Base-by-base conservation (phyloP, 257 asterid species). In the Gentiana dahurica region DNA sequence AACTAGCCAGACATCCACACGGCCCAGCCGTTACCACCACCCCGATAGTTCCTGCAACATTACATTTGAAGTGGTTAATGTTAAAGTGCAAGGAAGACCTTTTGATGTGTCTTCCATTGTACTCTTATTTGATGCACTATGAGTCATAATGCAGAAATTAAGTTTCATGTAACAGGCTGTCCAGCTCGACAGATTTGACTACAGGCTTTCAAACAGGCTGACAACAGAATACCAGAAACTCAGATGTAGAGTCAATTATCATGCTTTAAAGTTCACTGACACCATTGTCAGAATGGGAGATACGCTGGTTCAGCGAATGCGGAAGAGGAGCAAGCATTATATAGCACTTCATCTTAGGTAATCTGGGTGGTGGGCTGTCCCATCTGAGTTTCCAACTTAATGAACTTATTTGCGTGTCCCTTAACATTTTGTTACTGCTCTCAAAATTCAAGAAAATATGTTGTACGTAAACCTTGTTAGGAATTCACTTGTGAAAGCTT, bases 311-410 rank as follows among this genome's bases (percentile, higher is more conserved):
- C 89, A 69, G 59, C 73, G 91, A 63, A 92, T 92, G 97, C 82
- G 87, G 74, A 60, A 11, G 76, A 81, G 49, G 69, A 80, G 95
- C 85, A 81, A 82, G 77, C 95, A 85, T 75, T 92, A 78, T 55
- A 73, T 92, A 46, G 94, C 99, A 50, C 91, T 92, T 71, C 99
- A 92, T 74, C 76, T 92, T 63, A 85, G 99, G 99, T 92, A 83
- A 86, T 85, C 81, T 52, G 45, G 60, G 48, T 63, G 51, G 49
- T 24, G 24, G 24, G 13, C 52, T 58, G 41, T 57, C 51, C 41
- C 53, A 58, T 56, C 43, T 54, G 53, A 53, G 50, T 10, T 61
- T 48, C 36, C 51, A 34, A 10, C 49, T 49, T 24, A 24, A 24
- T 24, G 24, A 24, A 24, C 24, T 24, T 24, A 24, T 11, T 44